A percentile compares a stretch with the other conserved stretches of the same genome.
Evolutionary conservation across 2,329 filamentous ascomycete species (phyloP).

Genomic region (Elsinoe ampelina): DNA sequence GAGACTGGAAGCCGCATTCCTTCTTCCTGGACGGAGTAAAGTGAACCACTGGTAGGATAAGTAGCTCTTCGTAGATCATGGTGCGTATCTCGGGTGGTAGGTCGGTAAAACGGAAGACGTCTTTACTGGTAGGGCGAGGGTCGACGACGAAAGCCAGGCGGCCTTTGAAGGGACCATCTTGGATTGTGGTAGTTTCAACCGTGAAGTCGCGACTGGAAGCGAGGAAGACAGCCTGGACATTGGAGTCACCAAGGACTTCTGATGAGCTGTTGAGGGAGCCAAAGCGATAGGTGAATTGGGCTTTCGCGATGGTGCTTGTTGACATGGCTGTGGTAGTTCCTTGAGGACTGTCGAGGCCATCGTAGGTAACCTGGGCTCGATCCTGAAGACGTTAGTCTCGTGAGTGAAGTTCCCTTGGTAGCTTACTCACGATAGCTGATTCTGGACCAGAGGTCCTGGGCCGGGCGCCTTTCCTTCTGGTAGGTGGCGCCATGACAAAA

Average conservation of each 20-base stretch:
- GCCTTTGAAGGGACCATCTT: conserved; percentile 15
- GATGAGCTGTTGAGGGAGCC: background rate
- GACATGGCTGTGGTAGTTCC: background rate
- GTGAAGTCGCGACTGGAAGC: background rate
- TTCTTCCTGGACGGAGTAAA: background rate
- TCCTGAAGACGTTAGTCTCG: background rate
- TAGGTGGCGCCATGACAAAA: background rate
- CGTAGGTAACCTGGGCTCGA: background rate
- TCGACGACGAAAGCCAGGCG: conserved; percentile 17
- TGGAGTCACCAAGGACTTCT: background rate
- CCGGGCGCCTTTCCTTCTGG: background rate
- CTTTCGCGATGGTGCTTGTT: background rate
- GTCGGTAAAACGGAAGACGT: conserved; percentile 14
- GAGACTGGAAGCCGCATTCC: background rate
- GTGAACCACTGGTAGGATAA: background rate
- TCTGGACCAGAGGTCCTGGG: background rate
- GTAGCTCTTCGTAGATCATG: conserved; percentile 17
- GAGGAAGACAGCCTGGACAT: background rate
- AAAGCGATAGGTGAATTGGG: background rate
- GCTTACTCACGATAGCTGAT: background rate
- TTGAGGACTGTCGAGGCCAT: background rate
- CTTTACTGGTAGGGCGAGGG: conserved; percentile 10
- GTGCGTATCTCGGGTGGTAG: conserved; percentile 19
- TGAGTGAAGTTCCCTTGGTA: too few species aligned
- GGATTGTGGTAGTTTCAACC: conserved; percentile 14